A percentile compares a stretch with the other conserved stretches of the same genome.
Conservation (phyloP, 2,329 filamentous ascomycete genomes). For the Cyphellophora europaea region DNA sequence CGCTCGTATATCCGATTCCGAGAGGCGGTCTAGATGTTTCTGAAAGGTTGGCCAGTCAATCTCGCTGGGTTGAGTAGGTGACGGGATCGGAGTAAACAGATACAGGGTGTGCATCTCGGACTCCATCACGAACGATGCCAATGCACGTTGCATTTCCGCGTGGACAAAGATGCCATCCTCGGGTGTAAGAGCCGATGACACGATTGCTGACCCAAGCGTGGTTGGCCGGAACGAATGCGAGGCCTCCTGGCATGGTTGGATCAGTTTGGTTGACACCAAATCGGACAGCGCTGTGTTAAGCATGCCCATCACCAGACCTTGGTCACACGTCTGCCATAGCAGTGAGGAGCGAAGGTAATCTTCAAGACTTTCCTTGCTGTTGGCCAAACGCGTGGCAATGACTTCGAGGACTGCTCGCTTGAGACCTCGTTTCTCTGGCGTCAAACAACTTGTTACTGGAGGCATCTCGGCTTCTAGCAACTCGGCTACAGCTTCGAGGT, state of each 20-base stretch:
- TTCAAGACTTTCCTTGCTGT: constrained; percentile 52
- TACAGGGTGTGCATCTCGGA: constrained; percentile 74
- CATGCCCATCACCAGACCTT: constrained; percentile 40
- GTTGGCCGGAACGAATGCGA: constrained; percentile 48
- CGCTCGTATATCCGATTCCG: constrained; percentile 63
- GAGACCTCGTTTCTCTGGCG: constrained; percentile 57
- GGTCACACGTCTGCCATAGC: constrained; percentile 46
- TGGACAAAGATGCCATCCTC: constrained; percentile 68
- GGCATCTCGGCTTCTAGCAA: constrained; percentile 66
- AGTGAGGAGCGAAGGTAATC: constrained; percentile 63
- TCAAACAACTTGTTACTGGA: constrained; percentile 58
- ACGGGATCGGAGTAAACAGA: constrained; percentile 63
- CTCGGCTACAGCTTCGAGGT: constrained; percentile 60
- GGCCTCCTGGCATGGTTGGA: constrained; percentile 32
- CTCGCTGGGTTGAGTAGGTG: constrained; percentile 31
- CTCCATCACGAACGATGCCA: constrained; percentile 69
- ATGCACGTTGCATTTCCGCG: constrained; percentile 56
- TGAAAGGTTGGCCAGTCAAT: constrained; percentile 67
- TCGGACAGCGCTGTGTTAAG: constrained; percentile 53
- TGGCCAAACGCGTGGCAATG: constrained; percentile 59
- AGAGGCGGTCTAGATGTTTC: constrained; percentile 59
- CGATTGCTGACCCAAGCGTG: constrained; percentile 58
- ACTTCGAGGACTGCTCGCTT: constrained; percentile 65
- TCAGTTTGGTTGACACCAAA: constrained; percentile 45
- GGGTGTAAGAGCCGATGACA: constrained; percentile 62